Evolutionary conservation across 1,284 basidiomycete species (phyloP).

Genomic region (Apiotrichum sp.): DNA sequence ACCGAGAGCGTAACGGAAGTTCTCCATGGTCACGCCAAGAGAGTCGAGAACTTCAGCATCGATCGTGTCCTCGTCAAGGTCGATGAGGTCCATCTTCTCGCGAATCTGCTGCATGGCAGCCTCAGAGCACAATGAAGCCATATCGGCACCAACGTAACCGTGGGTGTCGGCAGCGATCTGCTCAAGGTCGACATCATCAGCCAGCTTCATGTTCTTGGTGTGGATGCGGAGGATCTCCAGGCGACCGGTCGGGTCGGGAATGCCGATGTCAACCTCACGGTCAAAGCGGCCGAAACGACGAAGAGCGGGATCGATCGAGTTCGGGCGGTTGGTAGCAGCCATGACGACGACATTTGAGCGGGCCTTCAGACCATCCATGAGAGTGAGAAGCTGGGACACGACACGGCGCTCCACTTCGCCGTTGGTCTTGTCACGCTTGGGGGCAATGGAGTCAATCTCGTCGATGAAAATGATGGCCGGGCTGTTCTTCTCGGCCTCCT

Average conservation of each 20-base stretch:
- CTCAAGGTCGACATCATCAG: conserved; percentile 96
- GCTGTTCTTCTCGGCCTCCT: conserved; percentile 99
- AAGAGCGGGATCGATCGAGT: conserved; percentile 97
- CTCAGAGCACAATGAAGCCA: conserved; percentile 93
- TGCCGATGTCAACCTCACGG: conserved; percentile 98
- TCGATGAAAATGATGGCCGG: conserved; percentile 97
- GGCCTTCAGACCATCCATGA: conserved; percentile 98
- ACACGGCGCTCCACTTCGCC: conserved; percentile 99
- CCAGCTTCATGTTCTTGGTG: conserved; percentile 99
- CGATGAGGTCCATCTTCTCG: conserved; percentile 96
- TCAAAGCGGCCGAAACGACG: conserved; percentile 98
- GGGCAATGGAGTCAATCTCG: conserved; percentile 98
- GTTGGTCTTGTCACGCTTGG: conserved; percentile 99
- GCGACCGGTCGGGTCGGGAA: conserved; percentile 96
- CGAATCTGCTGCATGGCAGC: conserved; percentile 98
- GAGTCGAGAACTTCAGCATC: conserved; percentile 95
- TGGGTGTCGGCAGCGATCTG: conserved; percentile 99
- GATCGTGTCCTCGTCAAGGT: conserved; percentile 88
- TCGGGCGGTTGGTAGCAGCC: conserved; percentile 94
- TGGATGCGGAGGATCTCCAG: conserved; percentile 97
- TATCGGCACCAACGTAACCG: conserved; percentile 97
- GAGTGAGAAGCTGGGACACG: conserved; percentile 92
- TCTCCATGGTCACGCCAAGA: conserved; percentile 94
- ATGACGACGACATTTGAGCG: conserved; percentile 99
- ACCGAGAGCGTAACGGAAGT: conserved; percentile 94